phyloP scores from a whole-genome alignment of 1,284 basidiomycete genomes.

The Ceratobasidium sp. region DNA sequence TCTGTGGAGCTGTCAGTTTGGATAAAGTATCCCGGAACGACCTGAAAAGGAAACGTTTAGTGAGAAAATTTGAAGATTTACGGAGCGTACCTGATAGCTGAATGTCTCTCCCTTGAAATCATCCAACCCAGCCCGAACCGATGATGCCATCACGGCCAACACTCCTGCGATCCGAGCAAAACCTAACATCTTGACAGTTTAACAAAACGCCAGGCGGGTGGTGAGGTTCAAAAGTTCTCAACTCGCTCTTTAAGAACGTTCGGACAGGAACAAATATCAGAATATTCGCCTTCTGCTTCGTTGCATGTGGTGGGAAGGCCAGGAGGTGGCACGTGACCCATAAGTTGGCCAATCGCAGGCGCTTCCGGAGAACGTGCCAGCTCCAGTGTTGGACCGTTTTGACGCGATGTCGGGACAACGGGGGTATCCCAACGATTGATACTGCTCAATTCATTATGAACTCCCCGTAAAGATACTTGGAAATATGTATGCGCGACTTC shows the following conservation, averaged over 20 bases:
- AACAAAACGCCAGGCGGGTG: background rate
- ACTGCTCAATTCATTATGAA: too few species aligned
- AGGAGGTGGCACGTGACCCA: background rate
- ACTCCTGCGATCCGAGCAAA: slow-evolving; percentile 7
- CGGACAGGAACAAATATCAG: background rate
- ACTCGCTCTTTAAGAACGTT: background rate
- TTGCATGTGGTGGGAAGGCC: slow-evolving; percentile 7
- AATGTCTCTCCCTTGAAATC: slow-evolving; percentile 20
- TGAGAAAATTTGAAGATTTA: background rate
- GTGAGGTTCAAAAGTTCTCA: background rate
- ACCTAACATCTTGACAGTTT: background rate
- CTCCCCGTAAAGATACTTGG: too few species aligned
- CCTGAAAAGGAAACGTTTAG: slow-evolving; percentile 49
- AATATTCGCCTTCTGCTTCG: background rate
- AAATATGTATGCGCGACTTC: too few species aligned
- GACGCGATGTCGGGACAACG: background rate
- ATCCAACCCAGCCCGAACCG: background rate
- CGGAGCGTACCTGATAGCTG: slow-evolving; percentile 23
- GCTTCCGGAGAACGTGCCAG: slow-evolving; percentile 1
- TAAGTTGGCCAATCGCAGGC: background rate
- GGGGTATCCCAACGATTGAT: too few species aligned
- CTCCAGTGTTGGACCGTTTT: background rate
- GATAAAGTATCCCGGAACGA: slow-evolving; percentile 57
- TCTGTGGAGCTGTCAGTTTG: slow-evolving; percentile 53
- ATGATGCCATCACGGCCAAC: slow-evolving; percentile 7